Evolutionary conservation across 495 filamentous ascomycete genomes (phyloP), one percentile per base, ranked within the genome.

Genomic region (Penicillium desertorum): DNA sequence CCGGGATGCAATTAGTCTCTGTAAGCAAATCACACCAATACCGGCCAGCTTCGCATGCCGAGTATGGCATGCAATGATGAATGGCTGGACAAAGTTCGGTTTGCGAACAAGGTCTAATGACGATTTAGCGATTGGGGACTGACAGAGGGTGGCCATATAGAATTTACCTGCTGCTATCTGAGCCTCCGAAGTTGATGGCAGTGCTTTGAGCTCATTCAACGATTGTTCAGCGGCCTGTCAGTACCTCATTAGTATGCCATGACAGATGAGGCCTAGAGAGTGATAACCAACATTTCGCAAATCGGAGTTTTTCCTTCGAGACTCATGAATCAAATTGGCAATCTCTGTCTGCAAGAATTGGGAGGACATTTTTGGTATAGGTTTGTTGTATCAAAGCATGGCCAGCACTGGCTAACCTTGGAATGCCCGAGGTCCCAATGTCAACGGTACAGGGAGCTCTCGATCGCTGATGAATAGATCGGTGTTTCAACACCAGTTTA

Each of bases 301-400:
- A 60, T 98, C 94, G 51, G 84, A 80, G 71, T 96, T 86, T 74
- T 95, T 98, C 59, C 92, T 84, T 72, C 95, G 96, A 64, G 91
- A 92, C 71, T 98, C 94, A 68, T 96, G 92, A 51, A 97, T 88
- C 63, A 98, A 83, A 73, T 89, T 96, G 63, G 88, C 81, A 62
- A 98, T 86, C 80, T 98, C 94, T 47, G 87, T 84, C 62, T 87
- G 87, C 60, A 98, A 82, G 56, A 98, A 84, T 78, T 95, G 91
- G 55, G 92, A 86, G 66, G 91, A 96, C 94, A 98, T 98, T 68
- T 82, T 70, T 65, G 68, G 62, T 59, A 45, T 34, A 53, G 45
- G 44, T 45, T 51, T 39, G 62, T 51, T 61, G 59, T 51, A 66
- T 72, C 63, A 76, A 55, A 64, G 52, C 74, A 73, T 77, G 59